A percentile compares a stretch with the other conserved stretches of the same genome.
phyloP scores from a whole-genome alignment of 2,329 filamentous ascomycete species.

The Orbilia blumenaviensis region DNA sequence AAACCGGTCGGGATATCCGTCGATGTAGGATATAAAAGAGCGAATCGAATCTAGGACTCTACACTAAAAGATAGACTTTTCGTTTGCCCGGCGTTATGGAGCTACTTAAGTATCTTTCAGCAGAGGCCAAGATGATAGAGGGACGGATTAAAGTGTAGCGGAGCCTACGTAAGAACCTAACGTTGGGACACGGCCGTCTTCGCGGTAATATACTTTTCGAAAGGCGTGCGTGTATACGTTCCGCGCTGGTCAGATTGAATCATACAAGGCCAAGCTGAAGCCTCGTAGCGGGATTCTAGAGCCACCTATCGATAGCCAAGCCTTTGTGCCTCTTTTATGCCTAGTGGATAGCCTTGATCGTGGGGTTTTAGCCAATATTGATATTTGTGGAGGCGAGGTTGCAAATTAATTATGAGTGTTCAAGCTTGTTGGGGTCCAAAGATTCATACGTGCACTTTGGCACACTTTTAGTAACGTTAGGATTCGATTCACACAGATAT shows the following conservation, averaged over 20 bases:
- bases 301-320: constrained; percentile 23
- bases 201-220: constrained; percentile 6
- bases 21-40: background rate
- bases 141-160: too few species aligned
- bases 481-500: background rate
- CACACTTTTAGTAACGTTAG: constrained; percentile 3
- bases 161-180: background rate
- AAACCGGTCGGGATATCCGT: constrained; percentile 1
- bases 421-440: background rate
- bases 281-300: constrained; percentile 19
- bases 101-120: too few species aligned
- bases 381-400: constrained; percentile 18
- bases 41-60: background rate
- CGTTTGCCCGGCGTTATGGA: too few species aligned
- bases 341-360: constrained; percentile 31
- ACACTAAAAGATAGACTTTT: background rate
- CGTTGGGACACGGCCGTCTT: background rate
- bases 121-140: too few species aligned
- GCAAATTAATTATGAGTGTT: constrained; percentile 30
- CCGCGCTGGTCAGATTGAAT: too few species aligned
- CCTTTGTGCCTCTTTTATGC: constrained; percentile 8
- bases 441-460: constrained; percentile 34
- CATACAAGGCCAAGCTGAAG: constrained; percentile 14
- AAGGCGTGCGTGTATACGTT: background rate
- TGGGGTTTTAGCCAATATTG: background rate